A percentile compares a stretch with the other conserved stretches of the same genome.
Evolutionary conservation across 768 basidiomycete species (phyloP).

Genomic region (Kwoniella botswanensis): DNA sequence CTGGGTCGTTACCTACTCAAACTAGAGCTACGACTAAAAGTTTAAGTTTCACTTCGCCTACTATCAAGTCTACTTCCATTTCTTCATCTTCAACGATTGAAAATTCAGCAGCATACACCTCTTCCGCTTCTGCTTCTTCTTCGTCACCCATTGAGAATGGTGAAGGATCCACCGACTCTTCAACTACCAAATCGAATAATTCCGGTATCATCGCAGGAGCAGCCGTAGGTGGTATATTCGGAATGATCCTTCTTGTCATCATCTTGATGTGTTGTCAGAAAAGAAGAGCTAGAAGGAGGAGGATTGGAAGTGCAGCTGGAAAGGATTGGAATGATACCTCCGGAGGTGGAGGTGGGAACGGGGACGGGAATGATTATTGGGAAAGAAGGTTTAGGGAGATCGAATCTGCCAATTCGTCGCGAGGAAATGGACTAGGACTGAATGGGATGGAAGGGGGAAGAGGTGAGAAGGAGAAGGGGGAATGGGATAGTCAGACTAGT

Average conservation of each 20-base stretch:
- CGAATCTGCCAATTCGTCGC: constrained; percentile 20
- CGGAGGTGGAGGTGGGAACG: neutral
- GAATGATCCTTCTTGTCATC: constrained; percentile 3
- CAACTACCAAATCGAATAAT: neutral
- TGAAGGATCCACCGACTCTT: neutral
- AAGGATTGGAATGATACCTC: constrained; percentile 4
- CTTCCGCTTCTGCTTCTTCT: neutral
- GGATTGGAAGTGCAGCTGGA: constrained; percentile 3
- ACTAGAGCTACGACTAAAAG: neutral
- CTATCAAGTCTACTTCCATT: neutral
- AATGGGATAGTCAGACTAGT: constrained; percentile 14
- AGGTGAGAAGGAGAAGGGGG: constrained; percentile 12
- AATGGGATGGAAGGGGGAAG: neutral
- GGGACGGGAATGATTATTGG: constrained; percentile 34
- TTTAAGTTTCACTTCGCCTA: neutral
- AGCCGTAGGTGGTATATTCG: constrained; percentile 19
- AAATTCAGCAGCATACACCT: too few relatives aligned
- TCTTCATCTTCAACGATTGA: neutral
- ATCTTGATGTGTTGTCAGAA: constrained; percentile 6
- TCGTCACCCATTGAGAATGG: neutral
- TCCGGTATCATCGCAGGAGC: constrained; percentile 21
- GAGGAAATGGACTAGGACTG: neutral
- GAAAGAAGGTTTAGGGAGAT: constrained; percentile 40
- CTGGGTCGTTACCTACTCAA: constrained; percentile 11
- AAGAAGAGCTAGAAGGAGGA: constrained; percentile 17